A percentile compares a stretch with the other conserved stretches of the same genome.
Conservation (phyloP, 305 asterid genomes). For the Fraxinus platypoda region DNA sequence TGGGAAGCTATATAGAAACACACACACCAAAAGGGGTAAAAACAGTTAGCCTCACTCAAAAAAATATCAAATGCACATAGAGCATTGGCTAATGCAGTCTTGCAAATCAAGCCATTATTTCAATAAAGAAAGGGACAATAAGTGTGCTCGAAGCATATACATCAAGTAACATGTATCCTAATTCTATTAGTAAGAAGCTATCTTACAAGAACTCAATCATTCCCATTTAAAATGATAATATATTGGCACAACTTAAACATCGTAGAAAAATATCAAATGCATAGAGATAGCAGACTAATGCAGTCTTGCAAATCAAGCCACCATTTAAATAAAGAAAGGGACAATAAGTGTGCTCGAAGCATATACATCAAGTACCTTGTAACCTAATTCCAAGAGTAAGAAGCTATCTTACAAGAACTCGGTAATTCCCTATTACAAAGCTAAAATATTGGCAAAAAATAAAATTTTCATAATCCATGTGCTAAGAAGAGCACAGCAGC, state of each 20-base stretch:
- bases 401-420: constrained; percentile 5
- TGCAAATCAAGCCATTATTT: neutral
- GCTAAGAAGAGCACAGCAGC: constrained; percentile 2
- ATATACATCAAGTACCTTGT: neutral
- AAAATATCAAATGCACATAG: neutral
- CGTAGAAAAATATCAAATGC: neutral
- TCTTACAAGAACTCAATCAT: neutral
- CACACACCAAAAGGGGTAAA: neutral
- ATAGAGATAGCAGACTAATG: neutral
- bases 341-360: neutral
- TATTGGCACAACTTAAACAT: neutral
- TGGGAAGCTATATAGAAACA: constrained; percentile 58
- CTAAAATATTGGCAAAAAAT: neutral
- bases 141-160: neutral
- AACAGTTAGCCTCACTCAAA: neutral
- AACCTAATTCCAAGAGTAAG: neutral
- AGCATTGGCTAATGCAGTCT: neutral
- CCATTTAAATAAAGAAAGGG: neutral
- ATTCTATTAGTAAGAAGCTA: neutral
- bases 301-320: neutral
- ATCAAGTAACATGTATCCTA: neutral
- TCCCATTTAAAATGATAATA: neutral
- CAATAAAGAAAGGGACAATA: neutral
- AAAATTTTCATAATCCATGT: neutral
- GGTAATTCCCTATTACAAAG: neutral